Percentiles rank a stretch among this genome's conserved stretches.
Conservation (phyloP, 257 asterid species). For the Nicotiana attenuata region DNA sequence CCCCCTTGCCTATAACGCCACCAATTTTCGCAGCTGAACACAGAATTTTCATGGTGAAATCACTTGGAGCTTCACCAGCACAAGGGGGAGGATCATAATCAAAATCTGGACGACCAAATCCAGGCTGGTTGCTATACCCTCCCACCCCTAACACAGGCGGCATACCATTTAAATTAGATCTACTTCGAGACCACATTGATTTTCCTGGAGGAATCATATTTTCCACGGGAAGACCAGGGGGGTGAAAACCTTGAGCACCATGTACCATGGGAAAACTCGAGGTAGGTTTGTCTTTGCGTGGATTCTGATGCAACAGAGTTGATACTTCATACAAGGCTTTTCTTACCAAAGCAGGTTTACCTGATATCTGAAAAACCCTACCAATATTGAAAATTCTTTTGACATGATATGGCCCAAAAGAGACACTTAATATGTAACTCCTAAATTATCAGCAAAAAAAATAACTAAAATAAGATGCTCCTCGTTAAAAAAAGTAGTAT, state of each 20-base stretch:
- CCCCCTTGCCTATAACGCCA: conserved; percentile 85
- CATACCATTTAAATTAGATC: conserved; percentile 35
- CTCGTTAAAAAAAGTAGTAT: background rate
- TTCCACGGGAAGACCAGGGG: conserved; percentile 44
- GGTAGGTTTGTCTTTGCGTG: conserved; percentile 63
- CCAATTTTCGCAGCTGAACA: conserved; percentile 72
- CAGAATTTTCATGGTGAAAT: conserved; percentile 63
- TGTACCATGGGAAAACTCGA: conserved; percentile 33
- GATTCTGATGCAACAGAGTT: conserved; percentile 68
- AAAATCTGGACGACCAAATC: conserved; percentile 35
- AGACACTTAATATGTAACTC: background rate
- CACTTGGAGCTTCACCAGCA: conserved; percentile 46
- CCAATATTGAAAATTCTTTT: conserved; percentile 15
- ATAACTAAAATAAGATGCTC: background rate
- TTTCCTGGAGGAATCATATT: conserved; percentile 43
- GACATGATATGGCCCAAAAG: conserved; percentile 6
- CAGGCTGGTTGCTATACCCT: conserved; percentile 43
- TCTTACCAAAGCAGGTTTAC: conserved; percentile 53
- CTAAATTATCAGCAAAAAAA: conserved; percentile 3
- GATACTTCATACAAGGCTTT: conserved; percentile 67
- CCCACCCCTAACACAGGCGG: conserved; percentile 35
- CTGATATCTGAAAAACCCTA: conserved; percentile 53
- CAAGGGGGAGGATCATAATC: conserved; percentile 42
- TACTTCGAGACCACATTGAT: conserved; percentile 42
- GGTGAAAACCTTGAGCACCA: conserved; percentile 38